Base-by-base conservation (phyloP, 306 rosid species). In the Rubus parviflorus region DNA sequence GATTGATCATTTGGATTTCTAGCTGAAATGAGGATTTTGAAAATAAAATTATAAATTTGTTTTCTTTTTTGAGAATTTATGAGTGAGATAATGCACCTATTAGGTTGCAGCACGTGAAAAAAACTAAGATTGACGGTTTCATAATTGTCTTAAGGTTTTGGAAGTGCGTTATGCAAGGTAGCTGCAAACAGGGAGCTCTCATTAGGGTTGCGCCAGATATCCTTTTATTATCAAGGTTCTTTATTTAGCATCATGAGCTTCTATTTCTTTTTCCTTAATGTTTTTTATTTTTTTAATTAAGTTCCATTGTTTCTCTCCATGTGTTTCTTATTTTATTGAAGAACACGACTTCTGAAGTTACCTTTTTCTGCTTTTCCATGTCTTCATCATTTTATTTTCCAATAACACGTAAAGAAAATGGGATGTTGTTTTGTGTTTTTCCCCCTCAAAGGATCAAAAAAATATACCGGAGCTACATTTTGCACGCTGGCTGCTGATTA, bases 181-280 rank as follows among this genome's bases (percentile, higher is more conserved):
- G 83, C 91, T 54, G 89, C 96, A 74, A 90, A 92, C 82, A 87
- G 81, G 93, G 97, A 95, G 85, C 85, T 88, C 56, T 81, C 84
- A 0, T 51, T 89, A 42, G 97, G 97, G 38, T 72, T 92, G 88
- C 97, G 98, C 57, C 98, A 95, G 89, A 95, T 95, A 95, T 95
- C 98, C 98, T 92, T 80, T 75, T 62, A 54, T 70, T 16, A 53
- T 20, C 77, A 68, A 54, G 80, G n/a, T 66, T 79, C 25, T 35
- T 69, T 79, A 65, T 72, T 65, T 42, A 54, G 73, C 52, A 19
- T 77, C 45, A 4, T n/a, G 30, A 63, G 64, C 41, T 81, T 71
- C 47, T 47, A 16, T 70, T 43, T 14, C 17, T 73, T 66, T 60
- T 22, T 17, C 35, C 35, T 30, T 30, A 30, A 30, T 30, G 35